These are phyloP conservation scores for Heliocybe sulcata DNA, from an alignment of 1,284 basidiomycete species.

Conservation along the genomic window DNA sequence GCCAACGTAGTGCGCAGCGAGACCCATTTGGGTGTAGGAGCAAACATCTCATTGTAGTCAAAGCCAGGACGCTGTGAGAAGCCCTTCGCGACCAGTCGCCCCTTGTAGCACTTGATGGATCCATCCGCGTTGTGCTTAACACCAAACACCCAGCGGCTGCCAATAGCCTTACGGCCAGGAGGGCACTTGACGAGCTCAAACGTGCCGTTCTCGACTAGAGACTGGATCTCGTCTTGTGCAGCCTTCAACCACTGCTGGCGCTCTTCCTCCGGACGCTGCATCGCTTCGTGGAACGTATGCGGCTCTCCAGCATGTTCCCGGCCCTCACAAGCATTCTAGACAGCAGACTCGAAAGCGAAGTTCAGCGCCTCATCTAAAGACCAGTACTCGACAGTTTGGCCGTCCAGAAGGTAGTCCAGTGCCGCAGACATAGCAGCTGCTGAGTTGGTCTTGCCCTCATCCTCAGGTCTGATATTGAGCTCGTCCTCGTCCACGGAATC, in stretches of 20 bases:
- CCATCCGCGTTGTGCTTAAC: slow-evolving; percentile 30
- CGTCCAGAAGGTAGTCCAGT: background rate
- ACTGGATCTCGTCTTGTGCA: background rate
- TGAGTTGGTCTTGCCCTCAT: too few relatives aligned
- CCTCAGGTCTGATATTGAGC: too few relatives aligned
- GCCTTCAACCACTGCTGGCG: background rate
- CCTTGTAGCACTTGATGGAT: slow-evolving; percentile 24
- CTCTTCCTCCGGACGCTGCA: background rate
- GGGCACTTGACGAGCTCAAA: background rate
- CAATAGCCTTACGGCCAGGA: background rate
- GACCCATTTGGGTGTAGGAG: slow-evolving; percentile 24
- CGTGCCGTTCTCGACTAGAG: background rate
- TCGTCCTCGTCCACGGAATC: too few relatives aligned
- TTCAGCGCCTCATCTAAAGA: background rate
- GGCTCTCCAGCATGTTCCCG: background rate
- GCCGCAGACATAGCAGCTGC: background rate
- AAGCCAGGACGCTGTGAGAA: slow-evolving; percentile 31
- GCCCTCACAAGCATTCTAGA: background rate
- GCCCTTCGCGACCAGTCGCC: slow-evolving; percentile 31
- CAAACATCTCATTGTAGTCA: slow-evolving; percentile 33
- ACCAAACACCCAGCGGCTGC: slow-evolving; percentile 26
- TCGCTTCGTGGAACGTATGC: background rate
- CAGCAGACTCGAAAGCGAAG: background rate
- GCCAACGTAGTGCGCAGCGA: slow-evolving; percentile 27
- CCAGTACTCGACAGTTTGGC: background rate